Percentiles rank a stretch among this genome's conserved stretches.
phyloP scores from a whole-genome alignment of 2,329 filamentous ascomycete genomes.

The Ophioceras dolichostomum region DNA sequence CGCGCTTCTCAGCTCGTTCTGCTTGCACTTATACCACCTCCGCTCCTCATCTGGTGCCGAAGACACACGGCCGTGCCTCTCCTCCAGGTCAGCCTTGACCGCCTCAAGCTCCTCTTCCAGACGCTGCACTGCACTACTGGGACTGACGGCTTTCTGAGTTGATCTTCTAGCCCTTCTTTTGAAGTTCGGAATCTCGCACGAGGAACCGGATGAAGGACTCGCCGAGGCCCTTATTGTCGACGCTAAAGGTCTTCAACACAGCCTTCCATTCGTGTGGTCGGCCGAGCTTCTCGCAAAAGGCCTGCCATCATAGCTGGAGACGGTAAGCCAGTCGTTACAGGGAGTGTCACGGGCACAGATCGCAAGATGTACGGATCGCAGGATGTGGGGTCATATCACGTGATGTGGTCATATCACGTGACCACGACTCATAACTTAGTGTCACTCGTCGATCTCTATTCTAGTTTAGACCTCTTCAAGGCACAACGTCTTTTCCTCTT shows the following conservation, averaged over 20 bases:
- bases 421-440: no score
- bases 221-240: not conserved
- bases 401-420: no score
- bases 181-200: not conserved
- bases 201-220: not conserved
- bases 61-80: constrained; percentile 4
- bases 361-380: no score
- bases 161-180: not conserved
- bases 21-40: not conserved
- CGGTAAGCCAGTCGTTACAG: no score
- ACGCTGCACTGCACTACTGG: constrained; percentile 3
- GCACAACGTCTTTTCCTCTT: no score
- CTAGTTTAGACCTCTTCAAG: no score
- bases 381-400: no score
- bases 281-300: not conserved
- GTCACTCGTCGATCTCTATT: no score
- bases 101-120: constrained; percentile 5
- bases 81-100: constrained; percentile 1
- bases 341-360: no score
- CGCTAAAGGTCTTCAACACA: not conserved
- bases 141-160: constrained; percentile 2
- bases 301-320: not conserved
- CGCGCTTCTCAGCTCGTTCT: constrained; percentile 3
- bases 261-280: not conserved
- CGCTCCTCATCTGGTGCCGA: not conserved